Conservation (phyloP, 1,284 basidiomycete genomes). For the Malassezia japonica region DNA sequence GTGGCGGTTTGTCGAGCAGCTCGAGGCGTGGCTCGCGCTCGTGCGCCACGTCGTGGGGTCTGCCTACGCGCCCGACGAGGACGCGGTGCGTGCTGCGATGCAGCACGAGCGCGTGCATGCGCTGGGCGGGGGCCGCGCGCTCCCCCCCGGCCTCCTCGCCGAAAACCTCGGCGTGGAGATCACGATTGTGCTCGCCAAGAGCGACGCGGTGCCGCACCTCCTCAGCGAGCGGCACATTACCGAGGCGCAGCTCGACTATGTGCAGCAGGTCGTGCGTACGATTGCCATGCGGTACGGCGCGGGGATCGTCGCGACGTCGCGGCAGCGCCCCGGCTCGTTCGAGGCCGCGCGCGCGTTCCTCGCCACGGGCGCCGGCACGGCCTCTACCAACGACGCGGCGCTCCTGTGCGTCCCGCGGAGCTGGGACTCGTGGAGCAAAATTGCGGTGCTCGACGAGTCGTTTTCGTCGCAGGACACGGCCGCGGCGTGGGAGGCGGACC, state of each 20-base stretch:
- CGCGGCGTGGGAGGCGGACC: constrained; percentile 5
- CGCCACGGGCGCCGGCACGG: constrained; percentile 52
- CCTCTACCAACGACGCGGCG: constrained; percentile 71
- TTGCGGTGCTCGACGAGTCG: constrained; percentile 75
- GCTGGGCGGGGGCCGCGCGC: neutral
- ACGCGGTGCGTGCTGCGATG: constrained; percentile 11
- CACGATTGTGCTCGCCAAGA: constrained; percentile 73
- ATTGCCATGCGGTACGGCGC: constrained; percentile 90
- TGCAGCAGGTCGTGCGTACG: constrained; percentile 86
- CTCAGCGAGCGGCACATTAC: constrained; percentile 49
- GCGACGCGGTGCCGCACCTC: constrained; percentile 47
- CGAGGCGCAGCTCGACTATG: constrained; percentile 89
- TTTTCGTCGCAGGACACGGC: constrained; percentile 59
- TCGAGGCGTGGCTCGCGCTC: constrained; percentile 66
- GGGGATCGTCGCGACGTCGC: constrained; percentile 79
- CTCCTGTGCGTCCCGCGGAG: constrained; percentile 82
- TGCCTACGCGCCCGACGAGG: neutral
- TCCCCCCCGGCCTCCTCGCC: constrained; percentile 25
- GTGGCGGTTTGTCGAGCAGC: constrained; percentile 78
- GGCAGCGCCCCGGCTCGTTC: constrained; percentile 63
- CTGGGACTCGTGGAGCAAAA: constrained; percentile 98
- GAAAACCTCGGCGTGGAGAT: constrained; percentile 67
- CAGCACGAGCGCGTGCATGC: neutral
- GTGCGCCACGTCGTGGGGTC: constrained; percentile 11
- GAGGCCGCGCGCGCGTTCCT: constrained; percentile 73